Base-by-base conservation (phyloP, 148 eudicot genomes). In the Limonium bicolor region DNA sequence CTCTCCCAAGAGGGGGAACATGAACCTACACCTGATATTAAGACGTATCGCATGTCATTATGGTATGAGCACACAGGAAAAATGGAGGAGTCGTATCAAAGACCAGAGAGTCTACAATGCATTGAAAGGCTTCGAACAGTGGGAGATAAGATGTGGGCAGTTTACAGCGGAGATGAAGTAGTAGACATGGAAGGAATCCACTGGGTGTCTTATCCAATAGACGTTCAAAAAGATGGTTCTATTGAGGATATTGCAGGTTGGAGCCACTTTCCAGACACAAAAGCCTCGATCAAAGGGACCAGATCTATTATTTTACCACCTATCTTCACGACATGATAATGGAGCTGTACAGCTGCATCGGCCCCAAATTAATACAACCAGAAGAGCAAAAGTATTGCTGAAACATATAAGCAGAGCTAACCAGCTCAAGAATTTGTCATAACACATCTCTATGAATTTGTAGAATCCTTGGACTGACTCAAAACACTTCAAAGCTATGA, bases 1-100 rank as follows among this genome's bases (percentile, higher is more conserved):
- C 85, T 84, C 42, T 21, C 63, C 24, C 44, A 33, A 41, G 53
- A 38, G 4, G 64, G 51, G 5, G 64, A 68, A 23, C 29, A 29
- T 14, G 35, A 46, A 40, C 41, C 36, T 6, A 50, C 18, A 1
- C 67, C 64, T 17, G 82, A 74, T 6, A 71, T 90, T 41, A 63
- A 61, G 35, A 58, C 67, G 22, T 78, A 68, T 39, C 72, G 95
- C 16, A 64, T 63, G 77, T 80, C 93, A 25, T 54, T 90, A 36
- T 90, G 99, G 99, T 76, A 75, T n/a, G 99, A 90, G 54, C 99
- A 90, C 58, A 78, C 76, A 12, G 77, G 95, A 67, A 35, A 46
- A 65, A 56, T 36, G 7, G 85, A 66, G 36, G 72, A 75, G 38
- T n/a, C 37, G 4, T 75, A 68, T 7, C 50, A 44, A 16, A 61